phyloP scores from a whole-genome alignment of 129 eudicot species.

The Flaveria robusta region DNA sequence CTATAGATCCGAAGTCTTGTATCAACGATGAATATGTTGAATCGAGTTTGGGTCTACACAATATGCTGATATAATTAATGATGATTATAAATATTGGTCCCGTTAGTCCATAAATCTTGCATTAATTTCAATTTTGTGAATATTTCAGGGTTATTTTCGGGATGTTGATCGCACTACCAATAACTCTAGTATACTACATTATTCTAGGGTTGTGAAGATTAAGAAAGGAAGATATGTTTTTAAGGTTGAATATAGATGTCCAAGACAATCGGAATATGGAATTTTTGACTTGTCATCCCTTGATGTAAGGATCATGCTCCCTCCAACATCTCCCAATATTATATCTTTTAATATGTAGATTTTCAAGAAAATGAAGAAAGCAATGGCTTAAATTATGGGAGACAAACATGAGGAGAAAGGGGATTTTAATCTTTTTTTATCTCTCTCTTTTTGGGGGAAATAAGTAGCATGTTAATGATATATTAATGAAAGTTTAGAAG shows the following conservation, averaged over 20 bases:
- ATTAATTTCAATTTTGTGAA: neutral
- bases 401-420: conserved; percentile 37
- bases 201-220: conserved; percentile 60
- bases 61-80: neutral
- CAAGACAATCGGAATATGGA: conserved; percentile 40
- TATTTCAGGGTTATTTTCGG: conserved; percentile 89
- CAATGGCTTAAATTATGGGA: conserved; percentile 22
- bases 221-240: conserved; percentile 23
- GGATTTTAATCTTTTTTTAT: neutral
- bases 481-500: conserved; percentile 27
- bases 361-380: conserved; percentile 32
- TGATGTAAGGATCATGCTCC: conserved; percentile 43
- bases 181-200: conserved; percentile 83
- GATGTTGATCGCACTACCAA: conserved; percentile 94
- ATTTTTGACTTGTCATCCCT: conserved; percentile 33
- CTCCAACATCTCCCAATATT: conserved; percentile 31
- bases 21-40: no score
- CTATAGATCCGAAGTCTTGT: no score
- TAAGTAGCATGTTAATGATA: conserved; percentile 17
- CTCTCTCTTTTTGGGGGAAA: neutral
- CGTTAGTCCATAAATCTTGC: neutral
- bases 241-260: conserved; percentile 24
- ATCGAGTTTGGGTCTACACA: no score
- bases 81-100: neutral
- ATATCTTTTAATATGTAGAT: conserved; percentile 30